Conservation (phyloP, 768 basidiomycete genomes). For the Podaxis sp. region DNA sequence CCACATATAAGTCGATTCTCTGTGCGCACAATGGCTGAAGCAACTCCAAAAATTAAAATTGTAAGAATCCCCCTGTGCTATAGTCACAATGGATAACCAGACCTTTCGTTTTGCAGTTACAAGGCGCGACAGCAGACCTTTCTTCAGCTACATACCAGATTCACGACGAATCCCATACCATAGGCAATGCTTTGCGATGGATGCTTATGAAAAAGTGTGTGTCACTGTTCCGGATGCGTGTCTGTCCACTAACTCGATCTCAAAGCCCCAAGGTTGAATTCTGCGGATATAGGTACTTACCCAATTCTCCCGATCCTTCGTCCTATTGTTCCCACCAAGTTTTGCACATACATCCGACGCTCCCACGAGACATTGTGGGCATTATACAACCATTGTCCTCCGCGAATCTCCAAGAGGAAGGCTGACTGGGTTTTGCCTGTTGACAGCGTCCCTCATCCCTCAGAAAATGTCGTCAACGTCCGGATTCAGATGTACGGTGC, state of each 20-base stretch:
- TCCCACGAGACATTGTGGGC: background rate
- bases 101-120: slow-evolving; percentile 52
- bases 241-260: slow-evolving; percentile 7
- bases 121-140: slow-evolving; percentile 75
- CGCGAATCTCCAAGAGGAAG: background rate
- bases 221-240: background rate
- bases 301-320: background rate
- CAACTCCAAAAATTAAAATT: slow-evolving; percentile 38
- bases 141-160: slow-evolving; percentile 91
- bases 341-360: slow-evolving; percentile 2
- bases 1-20: background rate
- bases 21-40: slow-evolving; percentile 28
- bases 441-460: slow-evolving; percentile 85
- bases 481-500: slow-evolving; percentile 99
- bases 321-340: slow-evolving; percentile 1
- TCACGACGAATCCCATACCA: slow-evolving; percentile 90
- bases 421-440: background rate
- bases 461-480: slow-evolving; percentile 92
- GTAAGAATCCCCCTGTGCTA: slow-evolving; percentile 20
- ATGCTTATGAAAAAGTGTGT: slow-evolving; percentile 99
- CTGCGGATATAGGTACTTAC: slow-evolving; percentile 86
- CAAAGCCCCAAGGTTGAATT: slow-evolving; percentile 93
- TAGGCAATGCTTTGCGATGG: slow-evolving; percentile 94
- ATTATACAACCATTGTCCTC: background rate
- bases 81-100: background rate